A percentile compares a stretch with the other conserved stretches of the same genome.
Evolutionary conservation across 139 green algal species (phyloP).

Genomic region (Tetradesmus lagerheimii): DNA sequence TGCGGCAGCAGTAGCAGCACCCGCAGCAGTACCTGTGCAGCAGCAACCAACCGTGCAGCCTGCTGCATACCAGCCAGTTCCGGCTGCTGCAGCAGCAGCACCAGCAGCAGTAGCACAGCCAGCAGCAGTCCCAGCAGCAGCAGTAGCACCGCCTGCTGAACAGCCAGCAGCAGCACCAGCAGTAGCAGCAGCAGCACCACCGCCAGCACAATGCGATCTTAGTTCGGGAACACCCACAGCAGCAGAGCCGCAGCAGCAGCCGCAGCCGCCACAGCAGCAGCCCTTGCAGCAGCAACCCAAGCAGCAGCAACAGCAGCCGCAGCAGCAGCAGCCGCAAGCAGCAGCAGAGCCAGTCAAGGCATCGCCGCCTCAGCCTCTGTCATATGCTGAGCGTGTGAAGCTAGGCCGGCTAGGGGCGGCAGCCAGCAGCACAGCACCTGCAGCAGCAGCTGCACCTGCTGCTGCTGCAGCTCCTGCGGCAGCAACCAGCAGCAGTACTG

Average conservation of each 20-base stretch:
- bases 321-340: conserved; percentile 11
- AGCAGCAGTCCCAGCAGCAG: conserved; percentile 1
- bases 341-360: conserved; percentile 27
- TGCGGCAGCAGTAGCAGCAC: conserved; percentile 20
- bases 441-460: not conserved
- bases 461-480: not conserved
- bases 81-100: not conserved
- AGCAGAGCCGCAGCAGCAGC: conserved; percentile 13
- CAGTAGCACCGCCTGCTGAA: not conserved
- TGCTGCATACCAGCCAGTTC: not conserved
- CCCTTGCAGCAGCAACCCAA: conserved; percentile 6
- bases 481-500: not conserved
- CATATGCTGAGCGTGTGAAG: conserved; percentile 52
- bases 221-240: conserved; percentile 13
- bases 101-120: conserved; percentile 17
- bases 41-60: not conserved
- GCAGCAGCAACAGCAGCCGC: conserved; percentile 21
- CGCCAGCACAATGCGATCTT: not conserved
- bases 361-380: conserved; percentile 35
- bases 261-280: conserved; percentile 25
- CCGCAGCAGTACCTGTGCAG: not conserved
- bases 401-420: conserved; percentile 23
- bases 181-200: conserved; percentile 15
- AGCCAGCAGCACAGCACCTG: conserved; percentile 31
- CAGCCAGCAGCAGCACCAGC: conserved; percentile 31